A percentile compares a stretch with the other conserved stretches of the same genome.
Conservation (phyloP, 108 stramenopile species). For the Cyclotella distinguenda region DNA sequence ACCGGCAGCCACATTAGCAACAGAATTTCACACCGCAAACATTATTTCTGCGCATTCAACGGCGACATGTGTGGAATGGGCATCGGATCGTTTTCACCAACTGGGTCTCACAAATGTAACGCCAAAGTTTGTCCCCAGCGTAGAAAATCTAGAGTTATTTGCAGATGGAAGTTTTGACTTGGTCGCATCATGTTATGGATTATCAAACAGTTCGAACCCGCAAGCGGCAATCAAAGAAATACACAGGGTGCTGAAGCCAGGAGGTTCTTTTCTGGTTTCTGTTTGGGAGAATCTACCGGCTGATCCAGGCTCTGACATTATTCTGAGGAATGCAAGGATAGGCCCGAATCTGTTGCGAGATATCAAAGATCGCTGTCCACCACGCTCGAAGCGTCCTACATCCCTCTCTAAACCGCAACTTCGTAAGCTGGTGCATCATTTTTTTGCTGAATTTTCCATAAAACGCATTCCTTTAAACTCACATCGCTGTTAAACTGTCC, state of each 20-base stretch:
- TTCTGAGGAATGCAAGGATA: slow-evolving; percentile 29
- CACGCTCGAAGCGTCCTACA: slow-evolving; percentile 21
- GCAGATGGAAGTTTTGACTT: slow-evolving; percentile 41
- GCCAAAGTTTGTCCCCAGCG: slow-evolving; percentile 19
- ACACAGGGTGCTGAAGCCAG: slow-evolving; percentile 44
- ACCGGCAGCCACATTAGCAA: slow-evolving; percentile 25
- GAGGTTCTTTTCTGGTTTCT: slow-evolving; percentile 33
- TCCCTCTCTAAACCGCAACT: slow-evolving; percentile 26
- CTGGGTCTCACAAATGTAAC: slow-evolving; percentile 25
- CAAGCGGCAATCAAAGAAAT: slow-evolving; percentile 38
- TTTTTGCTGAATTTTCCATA: background rate
- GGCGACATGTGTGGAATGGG: slow-evolving; percentile 24
- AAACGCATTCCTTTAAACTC: too few species aligned
- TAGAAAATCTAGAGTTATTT: slow-evolving; percentile 33
- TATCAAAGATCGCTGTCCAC: slow-evolving; percentile 13
- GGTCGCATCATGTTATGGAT: slow-evolving; percentile 41
- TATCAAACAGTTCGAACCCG: slow-evolving; percentile 28
- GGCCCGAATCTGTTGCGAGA: slow-evolving; percentile 24
- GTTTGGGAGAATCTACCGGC: slow-evolving; percentile 47
- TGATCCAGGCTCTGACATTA: slow-evolving; percentile 33
- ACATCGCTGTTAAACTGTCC: background rate
- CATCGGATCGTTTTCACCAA: slow-evolving; percentile 20
- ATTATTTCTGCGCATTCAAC: slow-evolving; percentile 38
- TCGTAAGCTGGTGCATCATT: background rate
- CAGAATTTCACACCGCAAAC: slow-evolving; percentile 23